Conservation (phyloP, 2,329 filamentous ascomycete species). For the Monosporascus sp. region DNA sequence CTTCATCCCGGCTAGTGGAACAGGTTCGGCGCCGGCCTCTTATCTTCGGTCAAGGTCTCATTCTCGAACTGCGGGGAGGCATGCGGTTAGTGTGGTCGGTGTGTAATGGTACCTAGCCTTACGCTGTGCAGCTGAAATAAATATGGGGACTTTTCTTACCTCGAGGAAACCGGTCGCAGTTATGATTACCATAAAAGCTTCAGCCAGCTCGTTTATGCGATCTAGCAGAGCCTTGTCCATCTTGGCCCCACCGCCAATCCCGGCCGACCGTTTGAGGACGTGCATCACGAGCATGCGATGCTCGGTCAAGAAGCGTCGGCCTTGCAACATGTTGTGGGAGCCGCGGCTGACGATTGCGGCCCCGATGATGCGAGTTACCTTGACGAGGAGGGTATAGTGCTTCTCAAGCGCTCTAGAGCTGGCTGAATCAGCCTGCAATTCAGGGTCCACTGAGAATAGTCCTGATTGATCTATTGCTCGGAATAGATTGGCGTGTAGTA, state of each 20-base stretch:
- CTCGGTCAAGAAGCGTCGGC: slow-evolving; percentile 72
- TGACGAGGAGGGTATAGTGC: slow-evolving; percentile 79
- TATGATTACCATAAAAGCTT: slow-evolving; percentile 80
- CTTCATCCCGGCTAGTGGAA: slow-evolving; percentile 18
- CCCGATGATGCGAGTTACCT: slow-evolving; percentile 75
- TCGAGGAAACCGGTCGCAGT: slow-evolving; percentile 79
- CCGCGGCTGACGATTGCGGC: slow-evolving; percentile 78
- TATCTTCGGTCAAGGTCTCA: slow-evolving; percentile 16
- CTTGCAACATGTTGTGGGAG: slow-evolving; percentile 75
- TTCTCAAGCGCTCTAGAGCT: slow-evolving; percentile 67
- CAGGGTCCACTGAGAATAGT: slow-evolving; percentile 87
- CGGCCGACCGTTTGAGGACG: slow-evolving; percentile 83
- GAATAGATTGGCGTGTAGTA: slow-evolving; percentile 89
- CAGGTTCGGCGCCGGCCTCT: slow-evolving; percentile 12
- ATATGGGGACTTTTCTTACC: slow-evolving; percentile 41
- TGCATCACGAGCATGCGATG: slow-evolving; percentile 81
- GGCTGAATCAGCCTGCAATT: slow-evolving; percentile 74
- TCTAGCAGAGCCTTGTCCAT: slow-evolving; percentile 44
- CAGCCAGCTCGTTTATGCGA: slow-evolving; percentile 70
- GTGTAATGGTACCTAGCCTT: slow-evolving; percentile 8
- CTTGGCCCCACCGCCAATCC: slow-evolving; percentile 54
- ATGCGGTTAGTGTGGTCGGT: not conserved
- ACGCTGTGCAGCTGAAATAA: not conserved
- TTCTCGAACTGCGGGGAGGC: slow-evolving; percentile 21
- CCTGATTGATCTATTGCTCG: slow-evolving; percentile 71